These are phyloP conservation scores for Microthyrium microscopicum DNA, from an alignment of 2,329 filamentous ascomycete genomes.

Conservation along the genomic window DNA sequence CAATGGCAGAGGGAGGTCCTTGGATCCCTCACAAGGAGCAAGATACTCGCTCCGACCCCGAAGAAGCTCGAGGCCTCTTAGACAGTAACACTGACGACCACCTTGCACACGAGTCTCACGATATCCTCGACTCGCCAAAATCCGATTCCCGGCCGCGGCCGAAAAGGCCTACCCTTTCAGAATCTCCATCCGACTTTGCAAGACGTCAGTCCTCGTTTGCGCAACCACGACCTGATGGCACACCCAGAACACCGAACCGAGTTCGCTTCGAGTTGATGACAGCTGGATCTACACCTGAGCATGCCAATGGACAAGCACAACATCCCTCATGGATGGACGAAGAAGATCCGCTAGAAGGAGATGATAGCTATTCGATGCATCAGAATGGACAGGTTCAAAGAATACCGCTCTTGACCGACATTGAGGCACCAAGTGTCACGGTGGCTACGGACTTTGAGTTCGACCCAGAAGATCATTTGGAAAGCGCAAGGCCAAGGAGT, in stretches of 20 bases:
- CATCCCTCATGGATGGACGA: conserved; percentile 30
- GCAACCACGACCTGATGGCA: conserved; percentile 28
- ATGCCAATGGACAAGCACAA: conserved; percentile 19
- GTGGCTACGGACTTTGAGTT: conserved; percentile 45
- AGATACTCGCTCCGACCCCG: conserved; percentile 2
- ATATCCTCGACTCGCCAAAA: too few relatives aligned
- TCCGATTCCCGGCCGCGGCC: neutral
- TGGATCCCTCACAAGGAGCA: neutral
- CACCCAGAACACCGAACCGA: conserved; percentile 50
- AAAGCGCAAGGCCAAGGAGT: conserved; percentile 60
- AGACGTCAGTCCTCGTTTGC: conserved; percentile 29
- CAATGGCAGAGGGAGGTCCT: conserved; percentile 4
- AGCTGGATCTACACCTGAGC: conserved; percentile 9
- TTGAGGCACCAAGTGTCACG: conserved; percentile 66
- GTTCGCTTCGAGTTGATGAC: conserved; percentile 48
- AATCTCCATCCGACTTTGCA: conserved; percentile 5
- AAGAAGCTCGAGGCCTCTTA: conserved; percentile 7
- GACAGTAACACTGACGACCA: conserved; percentile 4
- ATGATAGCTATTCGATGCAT: conserved; percentile 38
- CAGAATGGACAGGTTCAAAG: conserved; percentile 26
- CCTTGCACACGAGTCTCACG: neutral
- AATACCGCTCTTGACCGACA: conserved; percentile 60
- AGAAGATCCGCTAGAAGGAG: too few relatives aligned
- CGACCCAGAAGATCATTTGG: conserved; percentile 40
- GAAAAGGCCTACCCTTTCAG: neutral